Evolutionary conservation across 805 yeast species (phyloP).

Genomic region (Myxozyma vanderwaltii): DNA sequence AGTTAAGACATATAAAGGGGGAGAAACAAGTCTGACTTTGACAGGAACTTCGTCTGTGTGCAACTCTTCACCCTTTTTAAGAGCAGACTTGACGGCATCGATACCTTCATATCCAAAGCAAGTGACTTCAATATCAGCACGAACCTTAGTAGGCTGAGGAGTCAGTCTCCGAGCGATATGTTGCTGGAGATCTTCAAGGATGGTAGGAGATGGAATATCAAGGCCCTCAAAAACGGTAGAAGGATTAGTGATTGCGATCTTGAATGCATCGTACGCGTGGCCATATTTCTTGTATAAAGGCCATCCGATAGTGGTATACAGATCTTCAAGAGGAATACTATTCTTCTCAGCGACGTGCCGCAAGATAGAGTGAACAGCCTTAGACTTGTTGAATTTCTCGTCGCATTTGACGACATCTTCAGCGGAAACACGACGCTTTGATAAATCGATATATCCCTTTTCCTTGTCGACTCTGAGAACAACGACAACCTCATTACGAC

Average conservation of each 20-base stretch:
- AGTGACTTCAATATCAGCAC: conserved; percentile 98
- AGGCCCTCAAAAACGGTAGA: conserved; percentile 79
- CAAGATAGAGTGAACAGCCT: conserved; percentile 96
- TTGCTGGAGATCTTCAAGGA: conserved; percentile 78
- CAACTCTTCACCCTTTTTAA: conserved; percentile 79
- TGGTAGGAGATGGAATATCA: conserved; percentile 67
- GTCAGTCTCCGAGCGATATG: conserved; percentile 93
- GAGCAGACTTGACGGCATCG: conserved; percentile 90
- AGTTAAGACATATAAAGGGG: conserved; percentile 92
- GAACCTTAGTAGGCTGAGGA: conserved; percentile 95
- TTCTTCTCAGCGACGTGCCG: conserved; percentile 98
- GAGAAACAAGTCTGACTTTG: conserved; percentile 94
- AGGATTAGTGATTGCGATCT: conserved; percentile 90
- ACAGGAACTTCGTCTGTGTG: conserved; percentile 85
- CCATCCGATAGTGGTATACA: conserved; percentile 94
- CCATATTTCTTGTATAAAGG: conserved; percentile 94
- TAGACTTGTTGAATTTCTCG: conserved; percentile 93
- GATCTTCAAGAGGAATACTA: conserved; percentile 77
- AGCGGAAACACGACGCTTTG: conserved; percentile 96
- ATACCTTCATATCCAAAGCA: conserved; percentile 97
- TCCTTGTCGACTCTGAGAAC: conserved; percentile 98
- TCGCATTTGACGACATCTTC: conserved; percentile 97
- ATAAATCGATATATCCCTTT: conserved; percentile 95
- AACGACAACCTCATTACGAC: conserved; percentile 97
- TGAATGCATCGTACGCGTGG: conserved; percentile 96